Evolutionary conservation across 2,329 filamentous ascomycete genomes (phyloP).

Genomic region (Lizonia empirigonia): DNA sequence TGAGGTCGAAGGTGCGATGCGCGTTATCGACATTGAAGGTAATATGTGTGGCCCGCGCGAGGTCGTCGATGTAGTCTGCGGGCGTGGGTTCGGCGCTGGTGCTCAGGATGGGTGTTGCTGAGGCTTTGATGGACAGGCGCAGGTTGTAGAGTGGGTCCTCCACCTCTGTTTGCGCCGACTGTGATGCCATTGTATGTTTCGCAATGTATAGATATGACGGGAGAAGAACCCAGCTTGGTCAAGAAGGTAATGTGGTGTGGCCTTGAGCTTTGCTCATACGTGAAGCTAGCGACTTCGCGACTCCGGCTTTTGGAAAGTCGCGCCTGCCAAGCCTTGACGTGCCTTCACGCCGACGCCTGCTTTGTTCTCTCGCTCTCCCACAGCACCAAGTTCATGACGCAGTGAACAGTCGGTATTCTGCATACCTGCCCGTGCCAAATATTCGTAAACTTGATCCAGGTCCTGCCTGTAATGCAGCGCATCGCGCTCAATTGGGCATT

Average conservation of each 20-base stretch:
- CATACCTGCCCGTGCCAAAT: too few relatives aligned
- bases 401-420: too few relatives aligned
- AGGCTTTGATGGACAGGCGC: conserved; percentile 78
- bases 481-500: too few relatives aligned
- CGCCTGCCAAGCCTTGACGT: conserved; percentile 17
- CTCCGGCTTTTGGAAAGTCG: conserved; percentile 11
- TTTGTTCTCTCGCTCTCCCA: not conserved
- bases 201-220: not conserved
- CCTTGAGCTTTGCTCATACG: conserved; percentile 1
- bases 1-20: conserved; percentile 70
- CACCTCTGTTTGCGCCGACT: conserved; percentile 39
- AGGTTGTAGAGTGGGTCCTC: conserved; percentile 80
- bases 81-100: conserved; percentile 68
- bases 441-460: too few relatives aligned
- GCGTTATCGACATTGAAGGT: conserved; percentile 69
- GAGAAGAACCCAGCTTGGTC: not conserved
- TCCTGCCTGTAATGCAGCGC: too few relatives aligned
- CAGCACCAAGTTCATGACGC: not conserved
- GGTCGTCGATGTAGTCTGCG: conserved; percentile 64
- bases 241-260: not conserved
- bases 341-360: not conserved
- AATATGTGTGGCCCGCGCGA: conserved; percentile 63
- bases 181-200: conserved; percentile 5
- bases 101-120: conserved; percentile 73
- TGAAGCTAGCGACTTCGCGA: conserved; percentile 11